Percentiles rank a stretch among this genome's conserved stretches.
Evolutionary conservation across 331 rosid genomes (phyloP).

Genomic region (Quercus lobata): DNA sequence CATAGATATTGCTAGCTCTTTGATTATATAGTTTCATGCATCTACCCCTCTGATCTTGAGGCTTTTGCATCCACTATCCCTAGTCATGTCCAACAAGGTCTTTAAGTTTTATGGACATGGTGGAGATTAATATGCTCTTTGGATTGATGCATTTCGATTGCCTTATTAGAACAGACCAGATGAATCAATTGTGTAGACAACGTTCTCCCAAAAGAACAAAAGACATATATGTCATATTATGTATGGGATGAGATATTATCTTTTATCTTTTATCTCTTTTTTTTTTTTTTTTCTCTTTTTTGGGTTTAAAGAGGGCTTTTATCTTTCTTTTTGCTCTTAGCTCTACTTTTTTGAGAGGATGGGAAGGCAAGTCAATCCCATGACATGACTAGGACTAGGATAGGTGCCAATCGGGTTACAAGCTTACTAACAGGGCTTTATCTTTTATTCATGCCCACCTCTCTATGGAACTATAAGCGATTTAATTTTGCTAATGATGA

Average conservation of each 20-base stretch:
- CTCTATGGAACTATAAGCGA: too few relatives aligned
- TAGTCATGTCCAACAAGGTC: not conserved
- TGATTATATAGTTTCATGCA: not conserved
- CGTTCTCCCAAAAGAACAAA: not conserved
- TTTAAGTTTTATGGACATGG: conserved; percentile 3
- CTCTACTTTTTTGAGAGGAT: too few relatives aligned
- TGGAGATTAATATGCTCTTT: conserved; percentile 1
- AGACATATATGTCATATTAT: not conserved
- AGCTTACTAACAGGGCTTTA: not conserved
- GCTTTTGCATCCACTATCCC: conserved; percentile 4
- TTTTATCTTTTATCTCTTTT: too few relatives aligned
- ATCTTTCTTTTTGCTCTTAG: not conserved
- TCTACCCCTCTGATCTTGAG: not conserved
- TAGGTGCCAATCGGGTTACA: too few relatives aligned
- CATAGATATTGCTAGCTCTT: not conserved
- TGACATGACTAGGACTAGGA: too few relatives aligned
- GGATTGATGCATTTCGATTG: not conserved
- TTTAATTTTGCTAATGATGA: too few relatives aligned
- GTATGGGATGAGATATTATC: too few relatives aligned
- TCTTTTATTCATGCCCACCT: not conserved
- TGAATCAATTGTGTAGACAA: not conserved
- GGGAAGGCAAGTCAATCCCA: too few relatives aligned
- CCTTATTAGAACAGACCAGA: conserved; percentile 9
- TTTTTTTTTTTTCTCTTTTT: too few relatives aligned
- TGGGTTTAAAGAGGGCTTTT: not conserved